Evolutionary conservation across 1,284 basidiomycete genomes (phyloP).

Genomic region (Naganishia sp.): DNA sequence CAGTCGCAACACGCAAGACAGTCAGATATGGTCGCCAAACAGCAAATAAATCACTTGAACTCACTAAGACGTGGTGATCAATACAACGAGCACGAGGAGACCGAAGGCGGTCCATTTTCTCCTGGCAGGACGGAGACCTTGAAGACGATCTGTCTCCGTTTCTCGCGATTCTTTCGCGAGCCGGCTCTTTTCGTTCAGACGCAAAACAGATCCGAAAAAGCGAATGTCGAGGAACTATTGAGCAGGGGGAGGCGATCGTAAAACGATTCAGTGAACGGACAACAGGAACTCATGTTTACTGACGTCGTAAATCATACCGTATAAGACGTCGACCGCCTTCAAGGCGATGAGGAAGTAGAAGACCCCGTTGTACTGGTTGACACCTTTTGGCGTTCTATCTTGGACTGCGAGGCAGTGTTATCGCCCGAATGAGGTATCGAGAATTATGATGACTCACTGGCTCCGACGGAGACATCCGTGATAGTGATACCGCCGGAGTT

Average conservation of each 20-base stretch:
- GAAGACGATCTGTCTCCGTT: constrained; percentile 35
- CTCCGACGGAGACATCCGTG: constrained; percentile 53
- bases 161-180: constrained; percentile 30
- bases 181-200: constrained; percentile 36
- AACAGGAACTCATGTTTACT: constrained; percentile 40
- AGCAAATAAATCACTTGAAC: not conserved
- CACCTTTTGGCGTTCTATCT: constrained; percentile 43
- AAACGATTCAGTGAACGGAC: constrained; percentile 38
- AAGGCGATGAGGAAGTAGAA: constrained; percentile 55
- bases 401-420: constrained; percentile 38
- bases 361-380: constrained; percentile 49
- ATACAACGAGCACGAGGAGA: constrained; percentile 39
- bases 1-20: not conserved
- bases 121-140: constrained; percentile 34
- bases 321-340: constrained; percentile 51
- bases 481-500: constrained; percentile 48
- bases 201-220: constrained; percentile 36
- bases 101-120: constrained; percentile 38
- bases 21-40: not conserved
- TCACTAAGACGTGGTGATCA: constrained; percentile 18
- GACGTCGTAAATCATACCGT: constrained; percentile 31
- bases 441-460: constrained; percentile 37
- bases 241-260: constrained; percentile 30
- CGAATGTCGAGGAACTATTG: constrained; percentile 40
- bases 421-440: too few species aligned